A percentile compares a stretch with the other conserved stretches of the same genome.
Conservation (phyloP, 2,329 filamentous ascomycete species). For the Huntiella savannae region DNA sequence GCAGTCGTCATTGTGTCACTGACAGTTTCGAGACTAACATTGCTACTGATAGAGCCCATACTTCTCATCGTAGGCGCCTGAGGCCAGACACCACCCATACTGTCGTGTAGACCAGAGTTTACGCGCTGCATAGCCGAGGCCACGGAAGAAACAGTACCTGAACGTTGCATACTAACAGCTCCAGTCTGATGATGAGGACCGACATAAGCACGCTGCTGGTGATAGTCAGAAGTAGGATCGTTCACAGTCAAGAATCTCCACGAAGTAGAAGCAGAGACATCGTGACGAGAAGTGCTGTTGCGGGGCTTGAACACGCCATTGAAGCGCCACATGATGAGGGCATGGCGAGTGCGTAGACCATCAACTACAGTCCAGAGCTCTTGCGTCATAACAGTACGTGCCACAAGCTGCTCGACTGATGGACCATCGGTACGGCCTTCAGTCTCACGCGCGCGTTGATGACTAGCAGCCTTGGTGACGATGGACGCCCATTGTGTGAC, state of each 20-base stretch:
- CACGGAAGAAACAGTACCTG: conserved; percentile 34
- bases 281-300: conserved; percentile 7
- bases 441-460: conserved; percentile 24
- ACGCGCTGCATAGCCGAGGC: conserved; percentile 16
- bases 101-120: neutral
- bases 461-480: conserved; percentile 35
- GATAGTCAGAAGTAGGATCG: conserved; percentile 38
- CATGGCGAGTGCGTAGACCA: conserved; percentile 25
- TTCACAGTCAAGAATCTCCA: conserved; percentile 45
- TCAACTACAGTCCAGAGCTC: conserved; percentile 40
- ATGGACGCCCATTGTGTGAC: conserved; percentile 39
- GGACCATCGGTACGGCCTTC: conserved; percentile 16
- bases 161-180: conserved; percentile 13
- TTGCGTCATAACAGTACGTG: conserved; percentile 42
- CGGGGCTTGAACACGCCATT: conserved; percentile 28
- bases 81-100: conserved; percentile 5
- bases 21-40: conserved; percentile 9
- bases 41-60: conserved; percentile 10
- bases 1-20: conserved; percentile 6
- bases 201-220: conserved; percentile 28
- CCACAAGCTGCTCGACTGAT: conserved; percentile 11
- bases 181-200: neutral
- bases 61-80: conserved; percentile 7
- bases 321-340: conserved; percentile 46
- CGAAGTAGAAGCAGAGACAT: conserved; percentile 21